Evolutionary conservation across 1,139 yeast genomes (phyloP).

Genomic region (Protomyces gravidus): DNA sequence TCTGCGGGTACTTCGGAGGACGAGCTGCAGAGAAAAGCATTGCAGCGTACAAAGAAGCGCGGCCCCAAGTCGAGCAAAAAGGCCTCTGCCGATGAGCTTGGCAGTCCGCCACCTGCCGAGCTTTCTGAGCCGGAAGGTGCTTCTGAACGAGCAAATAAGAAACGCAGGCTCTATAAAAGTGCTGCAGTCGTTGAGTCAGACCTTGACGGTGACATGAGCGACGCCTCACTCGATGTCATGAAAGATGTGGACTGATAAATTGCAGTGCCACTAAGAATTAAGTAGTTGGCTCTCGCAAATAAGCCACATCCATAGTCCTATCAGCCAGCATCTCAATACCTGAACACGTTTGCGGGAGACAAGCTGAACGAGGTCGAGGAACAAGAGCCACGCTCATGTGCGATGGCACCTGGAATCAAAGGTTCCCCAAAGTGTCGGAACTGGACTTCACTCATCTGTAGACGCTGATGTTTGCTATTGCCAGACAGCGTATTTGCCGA

Average conservation of each 20-base stretch:
- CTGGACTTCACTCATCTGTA: no score
- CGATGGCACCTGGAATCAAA: no score
- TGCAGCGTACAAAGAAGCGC: neutral
- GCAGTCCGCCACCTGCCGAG: neutral
- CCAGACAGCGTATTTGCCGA: no score
- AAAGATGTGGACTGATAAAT: neutral
- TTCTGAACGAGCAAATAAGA: neutral
- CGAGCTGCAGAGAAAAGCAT: neutral
- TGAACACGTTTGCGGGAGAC: no score
- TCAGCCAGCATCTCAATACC: no score
- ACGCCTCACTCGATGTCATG: neutral
- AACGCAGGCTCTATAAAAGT: neutral
- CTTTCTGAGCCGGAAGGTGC: neutral
- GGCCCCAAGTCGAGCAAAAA: neutral
- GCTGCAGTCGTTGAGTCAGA: neutral
- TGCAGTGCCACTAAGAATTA: no score
- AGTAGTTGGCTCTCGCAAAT: no score
- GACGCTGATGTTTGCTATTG: no score
- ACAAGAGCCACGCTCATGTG: no score
- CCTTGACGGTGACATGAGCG: neutral
- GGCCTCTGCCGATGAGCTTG: neutral
- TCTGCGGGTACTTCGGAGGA: neutral
- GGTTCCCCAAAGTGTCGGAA: no score
- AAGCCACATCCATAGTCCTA: no score
- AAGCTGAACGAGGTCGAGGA: no score